Percentiles rank a stretch among this genome's conserved stretches.
These are phyloP conservation scores for Zygosaccharomyces bailii DNA, from an alignment of 805 yeast genomes.

Conservation along the genomic window DNA sequence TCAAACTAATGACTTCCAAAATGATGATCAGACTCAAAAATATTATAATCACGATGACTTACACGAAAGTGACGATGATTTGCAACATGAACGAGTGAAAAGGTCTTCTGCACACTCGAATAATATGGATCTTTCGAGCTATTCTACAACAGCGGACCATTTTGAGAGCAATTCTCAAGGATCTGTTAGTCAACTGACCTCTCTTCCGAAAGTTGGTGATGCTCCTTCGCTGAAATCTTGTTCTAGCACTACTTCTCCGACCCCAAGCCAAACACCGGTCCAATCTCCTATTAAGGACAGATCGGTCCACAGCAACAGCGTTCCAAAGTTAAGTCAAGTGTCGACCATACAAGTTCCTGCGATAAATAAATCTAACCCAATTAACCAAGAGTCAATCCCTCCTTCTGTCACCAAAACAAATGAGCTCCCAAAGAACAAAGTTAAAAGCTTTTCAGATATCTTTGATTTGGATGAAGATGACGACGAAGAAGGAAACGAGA, in stretches of 20 bases:
- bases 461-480: conserved; percentile 17
- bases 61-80: too few species aligned
- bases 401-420: background rate
- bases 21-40: background rate
- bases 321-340: too few species aligned
- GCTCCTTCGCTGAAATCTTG: too few species aligned
- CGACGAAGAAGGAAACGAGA: conserved; percentile 11
- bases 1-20: background rate
- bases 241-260: too few species aligned
- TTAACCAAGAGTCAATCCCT: background rate
- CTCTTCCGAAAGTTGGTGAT: too few species aligned
- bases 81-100: too few species aligned
- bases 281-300: background rate
- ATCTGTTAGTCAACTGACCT: too few species aligned
- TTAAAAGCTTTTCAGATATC: conserved; percentile 20
- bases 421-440: background rate
- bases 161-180: too few species aligned
- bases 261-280: too few species aligned
- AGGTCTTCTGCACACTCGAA: too few species aligned
- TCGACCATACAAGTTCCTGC: background rate
- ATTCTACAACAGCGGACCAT: too few species aligned
- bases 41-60: background rate
- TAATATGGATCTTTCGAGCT: too few species aligned
- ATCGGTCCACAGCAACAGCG: background rate
- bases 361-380: background rate